Percentiles rank a stretch among this genome's conserved stretches.
phyloP scores from a whole-genome alignment of 139 green algal species.

The Edaphochlamys debaryana region DNA sequence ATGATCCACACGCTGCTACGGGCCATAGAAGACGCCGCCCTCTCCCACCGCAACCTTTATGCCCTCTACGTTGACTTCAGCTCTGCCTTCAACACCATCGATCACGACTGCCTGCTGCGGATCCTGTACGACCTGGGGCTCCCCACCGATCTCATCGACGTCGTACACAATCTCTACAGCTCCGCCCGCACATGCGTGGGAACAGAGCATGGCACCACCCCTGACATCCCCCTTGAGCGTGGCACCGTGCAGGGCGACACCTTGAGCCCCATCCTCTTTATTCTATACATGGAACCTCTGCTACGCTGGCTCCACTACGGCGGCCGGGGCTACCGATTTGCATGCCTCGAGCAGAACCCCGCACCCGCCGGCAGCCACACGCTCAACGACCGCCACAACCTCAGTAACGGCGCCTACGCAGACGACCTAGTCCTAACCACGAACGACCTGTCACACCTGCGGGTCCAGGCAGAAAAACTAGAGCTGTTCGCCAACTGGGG shows the following conservation, averaged over 20 bases:
- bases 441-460: background rate
- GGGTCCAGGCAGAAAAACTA: background rate
- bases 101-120: slow-evolving; percentile 51
- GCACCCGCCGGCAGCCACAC: no score
- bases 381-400: background rate
- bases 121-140: slow-evolving; percentile 55
- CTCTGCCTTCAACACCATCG: slow-evolving; percentile 55
- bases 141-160: slow-evolving; percentile 43
- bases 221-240: slow-evolving; percentile 39
- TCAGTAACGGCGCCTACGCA: background rate
- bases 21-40: slow-evolving; percentile 46
- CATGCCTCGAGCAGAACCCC: background rate
- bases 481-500: background rate
- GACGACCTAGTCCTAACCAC: background rate
- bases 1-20: slow-evolving; percentile 25
- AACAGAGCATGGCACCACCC: slow-evolving; percentile 16
- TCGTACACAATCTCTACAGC: slow-evolving; percentile 54
- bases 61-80: slow-evolving; percentile 51
- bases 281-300: background rate
- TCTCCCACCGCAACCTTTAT: slow-evolving; percentile 42
- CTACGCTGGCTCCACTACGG: background rate
- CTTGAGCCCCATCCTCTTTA: slow-evolving; percentile 48
- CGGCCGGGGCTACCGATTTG: background rate
- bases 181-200: slow-evolving; percentile 37
- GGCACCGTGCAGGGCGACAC: slow-evolving; percentile 60